Evolutionary conservation across 2,329 filamentous ascomycete genomes (phyloP), one percentile per base, ranked within the genome.

Genomic region (Fusarium brachygibbosum): DNA sequence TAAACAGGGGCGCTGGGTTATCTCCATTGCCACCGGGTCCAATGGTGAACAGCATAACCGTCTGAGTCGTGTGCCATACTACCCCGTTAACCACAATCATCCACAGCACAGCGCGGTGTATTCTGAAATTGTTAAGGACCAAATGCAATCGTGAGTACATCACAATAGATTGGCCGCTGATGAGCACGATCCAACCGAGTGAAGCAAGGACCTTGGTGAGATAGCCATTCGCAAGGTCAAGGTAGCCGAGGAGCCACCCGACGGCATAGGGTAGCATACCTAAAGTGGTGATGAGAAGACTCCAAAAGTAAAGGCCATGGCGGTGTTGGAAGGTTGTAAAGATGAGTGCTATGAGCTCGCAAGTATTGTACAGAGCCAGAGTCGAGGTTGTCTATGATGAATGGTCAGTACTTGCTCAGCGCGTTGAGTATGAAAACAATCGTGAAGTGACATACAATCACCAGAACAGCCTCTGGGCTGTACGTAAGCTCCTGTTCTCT

Each of bases 381-480:
- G 50, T 37, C 2, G 49, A 66, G 12, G 48, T 56, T 4, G 37
- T 34, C 51, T 66, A 16, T 4, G 9, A 29, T 29, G 29, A 14
- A 49, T 16, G 8, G 35, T 35, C 42, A 42, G 34, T 29, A 29
- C 11, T 29, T 31, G 35, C 37, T 57, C 16, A 74, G 65, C 76
- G 76, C 9, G 72, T 73, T 12, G 75, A 45, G 10, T 29, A 67
- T 65, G 63, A 75, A 73, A 74, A 70, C 13, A 29, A 11, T 17
- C 5, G 17, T 11, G 25, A 19, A 42, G 67, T 4, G 77, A 78
- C 38, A 8, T 37, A 68, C 66, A 46, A 68, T 68, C 1, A 65
- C 51, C 32, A 69, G 49, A 12, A 68, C 42, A 6, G 41, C 40
- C n/a, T 65, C 44, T 7, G 37, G 52, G n/a, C 52, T 50, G 29